Percentiles rank a stretch among this genome's conserved stretches.
These are phyloP conservation scores for Talaromyces pinophilus DNA, from an alignment of 2,329 filamentous ascomycete genomes.

Conservation along the genomic window DNA sequence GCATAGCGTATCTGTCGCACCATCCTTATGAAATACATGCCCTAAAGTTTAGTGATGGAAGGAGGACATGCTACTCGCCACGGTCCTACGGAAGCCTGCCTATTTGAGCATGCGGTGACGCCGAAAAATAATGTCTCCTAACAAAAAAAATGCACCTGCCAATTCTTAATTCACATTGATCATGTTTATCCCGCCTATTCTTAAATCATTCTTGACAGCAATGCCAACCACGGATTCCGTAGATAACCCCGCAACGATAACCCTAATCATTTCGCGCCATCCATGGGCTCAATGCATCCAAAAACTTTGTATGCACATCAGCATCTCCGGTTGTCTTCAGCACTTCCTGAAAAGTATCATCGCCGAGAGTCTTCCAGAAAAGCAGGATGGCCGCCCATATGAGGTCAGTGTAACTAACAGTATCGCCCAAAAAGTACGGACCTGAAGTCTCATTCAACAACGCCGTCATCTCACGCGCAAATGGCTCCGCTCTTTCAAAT, in stretches of 20 bases:
- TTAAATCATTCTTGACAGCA: background rate
- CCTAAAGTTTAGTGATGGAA: background rate
- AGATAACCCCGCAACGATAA: background rate
- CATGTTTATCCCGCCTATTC: background rate
- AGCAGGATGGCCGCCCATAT: slow-evolving; percentile 55
- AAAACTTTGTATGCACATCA: slow-evolving; percentile 25
- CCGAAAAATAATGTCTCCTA: background rate
- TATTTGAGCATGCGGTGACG: background rate
- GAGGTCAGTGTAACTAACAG: slow-evolving; percentile 60
- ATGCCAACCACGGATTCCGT: background rate
- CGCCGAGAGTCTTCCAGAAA: slow-evolving; percentile 44
- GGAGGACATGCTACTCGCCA: background rate
- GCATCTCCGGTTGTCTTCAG: slow-evolving; percentile 31
- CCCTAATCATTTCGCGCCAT: slow-evolving; percentile 11
- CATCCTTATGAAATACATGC: background rate
- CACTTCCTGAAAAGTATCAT: slow-evolving; percentile 43
- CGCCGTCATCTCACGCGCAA: slow-evolving; percentile 39
- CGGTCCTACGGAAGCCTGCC: background rate
- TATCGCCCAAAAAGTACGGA: slow-evolving; percentile 62
- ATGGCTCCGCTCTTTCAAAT: slow-evolving; percentile 51
- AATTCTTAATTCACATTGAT: background rate
- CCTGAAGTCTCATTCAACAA: slow-evolving; percentile 57
- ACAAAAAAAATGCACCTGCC: background rate
- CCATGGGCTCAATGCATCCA: slow-evolving; percentile 22
- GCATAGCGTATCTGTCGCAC: background rate